Base-by-base conservation (phyloP, 352 stramenopile species). In the Globisporangium middletonii region DNA sequence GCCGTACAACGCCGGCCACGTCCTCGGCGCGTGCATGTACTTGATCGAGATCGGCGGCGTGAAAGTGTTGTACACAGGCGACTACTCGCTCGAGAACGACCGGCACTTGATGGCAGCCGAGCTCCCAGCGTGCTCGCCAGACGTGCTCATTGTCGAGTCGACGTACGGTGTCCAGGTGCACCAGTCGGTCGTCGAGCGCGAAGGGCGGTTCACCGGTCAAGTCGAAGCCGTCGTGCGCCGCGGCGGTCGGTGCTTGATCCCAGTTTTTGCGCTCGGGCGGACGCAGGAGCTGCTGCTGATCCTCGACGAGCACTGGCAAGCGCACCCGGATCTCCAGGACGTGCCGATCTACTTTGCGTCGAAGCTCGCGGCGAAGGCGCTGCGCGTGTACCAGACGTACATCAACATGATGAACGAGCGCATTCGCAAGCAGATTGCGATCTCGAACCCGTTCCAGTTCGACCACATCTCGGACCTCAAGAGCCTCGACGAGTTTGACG, bases 391-490 rank as follows among this genome's bases (percentile, higher is more conserved):
- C 83, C 95, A 99, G 70, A 99, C 96, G 18, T 99, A 99, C 74
- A 98, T 99, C 56, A 99, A 99, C 71, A 99, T 99, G 95, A 99
- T 99, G 97, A 99, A 99, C 77, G 88, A 96, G 8, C 86, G 97
- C 57, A 98, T 96, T 48, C 84, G 88, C 50, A 95, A 96, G 67
- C 95, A 98, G 72, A 99, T 99, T 76, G 95, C 98, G 53, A 91
- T 99, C 43, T 95, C 85, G 47, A 99, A 99, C 73, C 97, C 97
- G 23, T 99, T 99, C 71, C 83, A 94, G 45, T 99, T 99, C 65
- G 76, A 95, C 37, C 89, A 97, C 68, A 99, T 99, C 63, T 95
- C 91, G 43, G 98, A 99, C 67, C 71, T 99, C 15, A 98, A 98
- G 73, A 95, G 79, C 26, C 94, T 99, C 71, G 93, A 99, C 54